Evolutionary conservation across 2,329 filamentous ascomycete species (phyloP).

Genomic region (Diaporthe ilicicola): DNA sequence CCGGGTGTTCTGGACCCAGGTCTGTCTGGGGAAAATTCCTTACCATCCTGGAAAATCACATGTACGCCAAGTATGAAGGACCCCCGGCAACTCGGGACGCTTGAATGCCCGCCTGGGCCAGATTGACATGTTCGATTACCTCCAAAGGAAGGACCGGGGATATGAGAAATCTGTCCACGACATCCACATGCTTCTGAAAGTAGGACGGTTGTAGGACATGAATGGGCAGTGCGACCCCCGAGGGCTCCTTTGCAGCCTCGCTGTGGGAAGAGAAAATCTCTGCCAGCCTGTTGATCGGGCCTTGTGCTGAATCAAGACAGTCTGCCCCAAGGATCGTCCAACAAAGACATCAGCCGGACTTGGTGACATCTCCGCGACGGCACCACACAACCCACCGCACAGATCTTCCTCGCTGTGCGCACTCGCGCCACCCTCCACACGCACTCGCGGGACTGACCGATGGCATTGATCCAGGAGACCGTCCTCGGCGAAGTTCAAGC

Average conservation of each 20-base stretch:
- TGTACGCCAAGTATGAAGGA: neutral
- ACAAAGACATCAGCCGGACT: neutral
- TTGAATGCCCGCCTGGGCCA: neutral
- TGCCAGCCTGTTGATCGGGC: neutral
- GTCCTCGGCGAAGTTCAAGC: neutral
- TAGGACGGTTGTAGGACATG: neutral
- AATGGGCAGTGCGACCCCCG: neutral
- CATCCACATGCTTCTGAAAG: neutral
- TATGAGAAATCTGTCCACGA: neutral
- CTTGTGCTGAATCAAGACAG: neutral
- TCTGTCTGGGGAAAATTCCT: neutral
- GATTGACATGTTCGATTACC: neutral
- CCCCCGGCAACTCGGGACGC: neutral
- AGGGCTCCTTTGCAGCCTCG: neutral
- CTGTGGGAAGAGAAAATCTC: neutral
- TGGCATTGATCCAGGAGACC: neutral
- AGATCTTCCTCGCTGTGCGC: neutral
- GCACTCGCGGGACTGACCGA: conserved; percentile 8
- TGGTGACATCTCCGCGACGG: neutral
- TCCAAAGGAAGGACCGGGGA: too few species aligned
- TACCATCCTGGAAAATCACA: neutral
- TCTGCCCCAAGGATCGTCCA: neutral
- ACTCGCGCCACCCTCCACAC: neutral
- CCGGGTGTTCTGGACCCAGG: neutral
- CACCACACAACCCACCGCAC: neutral